A percentile compares a stretch with the other conserved stretches of the same genome.
phyloP scores from a whole-genome alignment of 2,329 filamentous ascomycete genomes.

The Dendrostoma leiphaemia region DNA sequence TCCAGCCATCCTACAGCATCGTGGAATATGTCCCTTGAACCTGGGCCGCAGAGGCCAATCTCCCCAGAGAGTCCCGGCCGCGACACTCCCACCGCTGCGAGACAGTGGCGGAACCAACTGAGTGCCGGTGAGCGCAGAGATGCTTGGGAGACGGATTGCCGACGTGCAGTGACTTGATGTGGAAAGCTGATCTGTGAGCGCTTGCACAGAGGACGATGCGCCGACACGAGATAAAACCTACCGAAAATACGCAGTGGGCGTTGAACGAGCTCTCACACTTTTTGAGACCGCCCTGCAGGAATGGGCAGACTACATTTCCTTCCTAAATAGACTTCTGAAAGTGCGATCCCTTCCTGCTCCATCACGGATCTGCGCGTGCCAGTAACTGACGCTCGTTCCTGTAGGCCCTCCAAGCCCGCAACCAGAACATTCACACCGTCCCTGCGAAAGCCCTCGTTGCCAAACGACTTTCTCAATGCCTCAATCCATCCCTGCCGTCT shows the following conservation, averaged over 20 bases:
- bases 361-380: slow-evolving; percentile 4
- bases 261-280: slow-evolving; percentile 82
- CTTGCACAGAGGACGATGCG: slow-evolving; percentile 32
- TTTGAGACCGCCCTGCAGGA: slow-evolving; percentile 95
- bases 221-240: slow-evolving; percentile 65
- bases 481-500: slow-evolving; percentile 89
- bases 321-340: slow-evolving; percentile 87
- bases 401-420: slow-evolving; percentile 87
- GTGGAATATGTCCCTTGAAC: slow-evolving; percentile 61
- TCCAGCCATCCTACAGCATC: slow-evolving; percentile 17
- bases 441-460: slow-evolving; percentile 82
- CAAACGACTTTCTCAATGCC: slow-evolving; percentile 89
- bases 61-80: slow-evolving; percentile 85
- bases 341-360: slow-evolving; percentile 37
- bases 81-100: slow-evolving; percentile 66
- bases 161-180: not conserved
- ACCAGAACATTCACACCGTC: slow-evolving; percentile 66
- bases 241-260: slow-evolving; percentile 83
- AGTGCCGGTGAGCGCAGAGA: slow-evolving; percentile 64
- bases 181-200: slow-evolving; percentile 2
- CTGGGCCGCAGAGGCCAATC: slow-evolving; percentile 53
- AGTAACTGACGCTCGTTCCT: slow-evolving; percentile 25
- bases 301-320: slow-evolving; percentile 99
- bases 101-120: slow-evolving; percentile 74
- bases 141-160: not conserved